phyloP scores from a whole-genome alignment of 1,284 basidiomycete species.

The Exobasidium rhododendri region DNA sequence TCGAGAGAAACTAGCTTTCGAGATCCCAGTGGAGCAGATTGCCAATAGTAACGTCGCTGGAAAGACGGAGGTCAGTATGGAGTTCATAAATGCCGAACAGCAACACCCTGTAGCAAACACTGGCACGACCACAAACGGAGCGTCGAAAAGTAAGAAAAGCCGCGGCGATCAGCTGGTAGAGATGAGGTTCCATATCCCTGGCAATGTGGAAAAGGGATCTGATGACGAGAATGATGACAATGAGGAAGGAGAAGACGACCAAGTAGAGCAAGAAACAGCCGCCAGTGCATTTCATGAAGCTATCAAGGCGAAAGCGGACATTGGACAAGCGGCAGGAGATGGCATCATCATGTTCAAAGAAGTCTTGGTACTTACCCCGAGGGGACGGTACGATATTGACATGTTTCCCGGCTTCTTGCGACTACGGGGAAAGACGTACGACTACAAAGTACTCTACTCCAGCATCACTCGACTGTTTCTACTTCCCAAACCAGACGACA shows the following conservation, averaged over 20 bases:
- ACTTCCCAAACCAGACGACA: conserved; percentile 87
- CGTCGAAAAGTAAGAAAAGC: conserved; percentile 31
- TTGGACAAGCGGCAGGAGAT: conserved; percentile 86
- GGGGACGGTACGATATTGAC: conserved; percentile 93
- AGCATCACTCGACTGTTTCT: conserved; percentile 89
- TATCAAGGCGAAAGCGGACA: conserved; percentile 94
- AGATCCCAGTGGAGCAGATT: conserved; percentile 80
- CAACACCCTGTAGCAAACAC: conserved; percentile 53
- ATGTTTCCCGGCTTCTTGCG: conserved; percentile 94
- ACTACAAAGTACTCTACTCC: conserved; percentile 93
- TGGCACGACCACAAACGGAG: conserved; percentile 35
- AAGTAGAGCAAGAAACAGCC: conserved; percentile 66
- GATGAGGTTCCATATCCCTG: conserved; percentile 94
- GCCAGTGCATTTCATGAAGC: conserved; percentile 95
- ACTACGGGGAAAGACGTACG: conserved; percentile 94
- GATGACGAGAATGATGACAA: conserved; percentile 55
- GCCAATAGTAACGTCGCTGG: conserved; percentile 97
- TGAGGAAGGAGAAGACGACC: conserved; percentile 58
- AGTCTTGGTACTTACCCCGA: conserved; percentile 90
- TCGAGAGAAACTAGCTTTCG: conserved; percentile 84
- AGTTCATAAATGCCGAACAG: conserved; percentile 67
- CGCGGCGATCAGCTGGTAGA: conserved; percentile 74
- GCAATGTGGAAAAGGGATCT: conserved; percentile 61
- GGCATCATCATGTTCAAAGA: conserved; percentile 94
- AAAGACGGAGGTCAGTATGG: conserved; percentile 93